phyloP scores from a whole-genome alignment of 257 asterid genomes.

The Scutellaria baicalensis region DNA sequence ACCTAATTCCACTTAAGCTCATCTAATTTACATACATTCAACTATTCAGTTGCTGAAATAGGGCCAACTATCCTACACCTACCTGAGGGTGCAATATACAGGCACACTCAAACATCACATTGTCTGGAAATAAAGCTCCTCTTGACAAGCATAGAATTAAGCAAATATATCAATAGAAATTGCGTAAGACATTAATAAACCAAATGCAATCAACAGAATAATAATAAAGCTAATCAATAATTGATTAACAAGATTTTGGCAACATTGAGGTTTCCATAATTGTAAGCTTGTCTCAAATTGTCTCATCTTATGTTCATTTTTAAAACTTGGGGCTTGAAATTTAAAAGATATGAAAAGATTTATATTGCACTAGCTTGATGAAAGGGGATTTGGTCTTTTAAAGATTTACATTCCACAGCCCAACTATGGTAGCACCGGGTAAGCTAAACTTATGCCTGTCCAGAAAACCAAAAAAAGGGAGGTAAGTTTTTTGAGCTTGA shows the following conservation, averaged over 20 bases:
- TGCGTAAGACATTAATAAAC: background rate
- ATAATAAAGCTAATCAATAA: background rate
- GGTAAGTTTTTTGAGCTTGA: background rate
- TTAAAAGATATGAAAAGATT: background rate
- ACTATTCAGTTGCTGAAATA: conserved; percentile 7
- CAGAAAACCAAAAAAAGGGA: background rate
- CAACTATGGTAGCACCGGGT: background rate
- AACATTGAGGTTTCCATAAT: background rate
- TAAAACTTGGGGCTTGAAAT: conserved; percentile 8
- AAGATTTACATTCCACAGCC: conserved; percentile 1
- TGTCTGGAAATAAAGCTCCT: background rate
- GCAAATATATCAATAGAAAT: background rate
- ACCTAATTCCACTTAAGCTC: background rate
- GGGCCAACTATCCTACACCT: background rate
- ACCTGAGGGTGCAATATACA: background rate
- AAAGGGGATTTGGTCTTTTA: background rate
- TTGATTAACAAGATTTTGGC: background rate
- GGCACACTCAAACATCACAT: background rate
- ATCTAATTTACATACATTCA: background rate
- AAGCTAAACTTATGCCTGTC: background rate
- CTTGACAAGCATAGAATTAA: background rate
- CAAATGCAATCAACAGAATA: background rate
- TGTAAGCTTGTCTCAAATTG: background rate
- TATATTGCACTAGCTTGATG: background rate
- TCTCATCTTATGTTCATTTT: background rate